Base-by-base conservation (phyloP, 2,329 filamentous ascomycete species). In the Cytospora chrysosperma region DNA sequence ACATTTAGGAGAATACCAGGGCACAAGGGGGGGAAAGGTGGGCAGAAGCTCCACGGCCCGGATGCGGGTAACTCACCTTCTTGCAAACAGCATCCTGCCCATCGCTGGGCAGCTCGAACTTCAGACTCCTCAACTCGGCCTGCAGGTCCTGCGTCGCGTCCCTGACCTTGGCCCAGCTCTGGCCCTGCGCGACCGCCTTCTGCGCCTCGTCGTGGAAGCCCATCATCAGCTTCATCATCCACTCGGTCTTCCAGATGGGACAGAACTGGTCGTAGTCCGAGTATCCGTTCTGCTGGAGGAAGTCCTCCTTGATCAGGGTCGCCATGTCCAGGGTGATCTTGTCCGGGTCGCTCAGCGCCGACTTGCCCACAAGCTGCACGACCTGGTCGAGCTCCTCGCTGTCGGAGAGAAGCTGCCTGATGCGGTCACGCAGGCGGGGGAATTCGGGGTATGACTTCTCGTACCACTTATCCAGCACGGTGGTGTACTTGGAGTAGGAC, bases 221-320 rank as follows among this genome's bases (percentile, higher is more conserved):
- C 83, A 99, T 91, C 88, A 99, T 98, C 68, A 92, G 90, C 86
- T 96, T 97, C 95, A 99, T 99, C 95, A 99, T 98, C 89, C 95
- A 99, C 77, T 96, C 91, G 0, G 95, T 99, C 89, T 99, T 99
- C 95, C 95, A 99, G 73, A 99, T 86, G 56, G 95, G 95, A 75
- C 95, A 99, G 87, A 96, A 99, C 81, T 98, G 93, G 75, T 99
- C 95, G 76, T 99, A 98, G 78, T 98, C 92, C 70, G 91, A 95
- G 86, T 99, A 99, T 68, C 95, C 95, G 81, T 99, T 99, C 78
- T 99, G 95, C 80, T 99, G 95, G 75, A 99, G 77, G 82, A 99
- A 99, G 76, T 99, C 95, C 75, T 99, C 95, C 86, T 99, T 99
- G 78, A 99, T 82, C 70, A 99, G 81, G 21, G 87, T 88, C 21